phyloP scores from a whole-genome alignment of 164 flowering plant species.

The Piper longum region DNA sequence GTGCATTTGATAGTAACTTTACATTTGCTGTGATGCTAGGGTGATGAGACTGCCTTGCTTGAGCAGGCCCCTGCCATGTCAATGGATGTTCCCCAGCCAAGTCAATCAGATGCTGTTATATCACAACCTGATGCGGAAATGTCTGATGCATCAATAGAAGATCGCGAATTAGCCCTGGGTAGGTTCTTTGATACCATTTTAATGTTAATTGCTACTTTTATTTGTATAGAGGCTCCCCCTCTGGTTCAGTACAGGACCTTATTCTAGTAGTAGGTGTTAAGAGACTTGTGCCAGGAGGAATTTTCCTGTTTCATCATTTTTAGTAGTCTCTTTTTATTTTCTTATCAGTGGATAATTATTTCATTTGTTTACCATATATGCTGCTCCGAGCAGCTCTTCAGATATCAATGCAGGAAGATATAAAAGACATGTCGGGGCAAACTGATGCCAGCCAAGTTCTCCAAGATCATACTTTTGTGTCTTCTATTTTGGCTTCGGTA shows the following conservation, averaged over 20 bases:
- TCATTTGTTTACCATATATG: neutral
- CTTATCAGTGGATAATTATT: neutral
- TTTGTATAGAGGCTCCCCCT: neutral
- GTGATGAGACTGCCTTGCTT: slow-evolving; percentile 56
- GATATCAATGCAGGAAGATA: slow-evolving; percentile 58
- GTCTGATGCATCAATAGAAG: slow-evolving; percentile 67
- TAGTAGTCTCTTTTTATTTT: neutral
- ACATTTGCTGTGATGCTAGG: neutral
- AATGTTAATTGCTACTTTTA: neutral
- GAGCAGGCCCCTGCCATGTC: slow-evolving; percentile 91
- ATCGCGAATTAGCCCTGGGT: slow-evolving; percentile 80
- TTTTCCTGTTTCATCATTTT: neutral
- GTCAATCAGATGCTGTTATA: slow-evolving; percentile 16
- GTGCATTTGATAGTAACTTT: neutral
- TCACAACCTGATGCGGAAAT: slow-evolving; percentile 43
- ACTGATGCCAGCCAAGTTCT: slow-evolving; percentile 58
- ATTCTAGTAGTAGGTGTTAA: too few species aligned
- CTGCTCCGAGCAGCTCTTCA: slow-evolving; percentile 52
- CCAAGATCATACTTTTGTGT: slow-evolving; percentile 66
- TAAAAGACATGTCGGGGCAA: slow-evolving; percentile 35
- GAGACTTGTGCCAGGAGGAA: too few species aligned
- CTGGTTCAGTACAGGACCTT: neutral
- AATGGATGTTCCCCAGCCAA: slow-evolving; percentile 52
- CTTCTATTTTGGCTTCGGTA: slow-evolving; percentile 77
- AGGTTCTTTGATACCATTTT: neutral